phyloP scores from a whole-genome alignment of 2,329 filamentous ascomycete species.

The Nothophaeocryptopus gaeumannii region DNA sequence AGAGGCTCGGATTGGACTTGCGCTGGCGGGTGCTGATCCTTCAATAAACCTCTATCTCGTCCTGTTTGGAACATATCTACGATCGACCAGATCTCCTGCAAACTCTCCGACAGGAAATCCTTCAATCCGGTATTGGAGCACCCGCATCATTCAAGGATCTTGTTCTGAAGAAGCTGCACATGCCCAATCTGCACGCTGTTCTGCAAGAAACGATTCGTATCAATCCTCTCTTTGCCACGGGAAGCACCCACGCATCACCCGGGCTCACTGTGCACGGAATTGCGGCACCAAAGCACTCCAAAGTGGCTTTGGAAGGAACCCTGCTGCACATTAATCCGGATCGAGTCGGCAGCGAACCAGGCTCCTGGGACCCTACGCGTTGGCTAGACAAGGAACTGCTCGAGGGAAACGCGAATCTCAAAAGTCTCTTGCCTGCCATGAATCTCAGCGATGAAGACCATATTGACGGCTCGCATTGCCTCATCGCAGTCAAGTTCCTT shows the following conservation, averaged over 20 bases:
- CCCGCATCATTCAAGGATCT: slow-evolving; percentile 15
- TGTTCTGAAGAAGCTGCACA: slow-evolving; percentile 2
- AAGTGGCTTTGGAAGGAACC: background rate
- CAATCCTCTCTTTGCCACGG: slow-evolving; percentile 5
- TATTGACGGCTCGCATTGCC: slow-evolving; percentile 5
- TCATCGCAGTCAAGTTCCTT: slow-evolving; percentile 10
- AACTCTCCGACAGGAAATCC: slow-evolving; percentile 19
- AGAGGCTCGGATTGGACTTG: slow-evolving; percentile 18
- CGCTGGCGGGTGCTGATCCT: slow-evolving; percentile 21
- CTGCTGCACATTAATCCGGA: slow-evolving; percentile 4
- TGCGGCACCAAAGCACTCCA: background rate
- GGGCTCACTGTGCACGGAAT: background rate
- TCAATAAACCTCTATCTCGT: slow-evolving; percentile 15
- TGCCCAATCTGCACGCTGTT: slow-evolving; percentile 19
- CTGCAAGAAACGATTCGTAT: slow-evolving; percentile 18
- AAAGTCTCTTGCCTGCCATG: slow-evolving; percentile 10
- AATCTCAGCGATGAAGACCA: slow-evolving; percentile 7
- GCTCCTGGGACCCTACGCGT: slow-evolving; percentile 8
- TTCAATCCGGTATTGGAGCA: background rate
- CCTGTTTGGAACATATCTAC: slow-evolving; percentile 19
- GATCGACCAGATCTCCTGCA: slow-evolving; percentile 14
- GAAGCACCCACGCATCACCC: slow-evolving; percentile 11
- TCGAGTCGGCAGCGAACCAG: slow-evolving; percentile 8
- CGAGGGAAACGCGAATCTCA: background rate
- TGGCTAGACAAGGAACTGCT: background rate